Conservation (phyloP, 2,329 filamentous ascomycete genomes). For the Lanzia echinophila region DNA sequence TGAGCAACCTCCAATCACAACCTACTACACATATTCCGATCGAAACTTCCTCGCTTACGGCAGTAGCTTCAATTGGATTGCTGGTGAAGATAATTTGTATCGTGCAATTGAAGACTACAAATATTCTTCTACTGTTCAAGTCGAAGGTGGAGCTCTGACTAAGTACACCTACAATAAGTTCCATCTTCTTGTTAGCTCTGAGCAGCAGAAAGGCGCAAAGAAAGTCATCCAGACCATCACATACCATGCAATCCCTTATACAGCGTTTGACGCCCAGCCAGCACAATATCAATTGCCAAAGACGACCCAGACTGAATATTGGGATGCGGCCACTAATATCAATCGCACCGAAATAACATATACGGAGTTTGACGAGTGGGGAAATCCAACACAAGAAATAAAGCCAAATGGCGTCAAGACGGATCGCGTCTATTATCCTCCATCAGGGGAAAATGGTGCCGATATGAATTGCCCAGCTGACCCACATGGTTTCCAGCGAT, state of each 20-base stretch:
- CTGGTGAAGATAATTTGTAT: constrained; percentile 2
- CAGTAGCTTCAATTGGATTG: neutral
- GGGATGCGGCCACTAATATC: neutral
- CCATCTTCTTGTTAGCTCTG: constrained; percentile 4
- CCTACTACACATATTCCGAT: neutral
- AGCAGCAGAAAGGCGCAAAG: constrained; percentile 3
- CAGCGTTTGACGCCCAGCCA: neutral
- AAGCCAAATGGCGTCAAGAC: neutral
- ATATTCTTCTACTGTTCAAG: neutral
- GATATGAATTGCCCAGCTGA: neutral
- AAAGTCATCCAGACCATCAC: constrained; percentile 1
- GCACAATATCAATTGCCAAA: constrained; percentile 4
- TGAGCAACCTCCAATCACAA: neutral
- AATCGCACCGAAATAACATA: neutral
- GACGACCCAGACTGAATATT: neutral
- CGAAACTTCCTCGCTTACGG: constrained; percentile 1
- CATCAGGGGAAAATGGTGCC: neutral
- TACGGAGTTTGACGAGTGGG: constrained; percentile 4
- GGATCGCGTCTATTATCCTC: constrained; percentile 1
- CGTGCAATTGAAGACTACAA: constrained; percentile 1
- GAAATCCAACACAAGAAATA: constrained; percentile 1
- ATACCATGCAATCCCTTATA: constrained; percentile 3
- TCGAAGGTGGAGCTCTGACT: neutral
- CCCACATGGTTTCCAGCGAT: constrained; percentile 4
- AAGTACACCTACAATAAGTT: constrained; percentile 7